phyloP scores from a whole-genome alignment of 2,329 filamentous ascomycete genomes.

The Exophiala bonariae region DNA sequence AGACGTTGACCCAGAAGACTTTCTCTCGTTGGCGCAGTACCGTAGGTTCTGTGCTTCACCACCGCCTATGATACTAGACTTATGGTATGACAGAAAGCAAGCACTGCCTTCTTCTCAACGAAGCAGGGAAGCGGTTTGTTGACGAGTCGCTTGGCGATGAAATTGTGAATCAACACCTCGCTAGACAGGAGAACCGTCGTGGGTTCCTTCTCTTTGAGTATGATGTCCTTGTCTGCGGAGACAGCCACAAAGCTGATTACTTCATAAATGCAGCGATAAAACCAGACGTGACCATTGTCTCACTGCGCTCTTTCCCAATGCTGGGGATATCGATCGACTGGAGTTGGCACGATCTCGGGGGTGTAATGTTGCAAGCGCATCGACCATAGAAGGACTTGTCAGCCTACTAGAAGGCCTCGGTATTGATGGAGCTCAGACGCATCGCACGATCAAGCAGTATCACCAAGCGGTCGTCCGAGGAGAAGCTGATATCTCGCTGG shows the following conservation, averaged over 20 bases:
- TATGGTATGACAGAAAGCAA: conserved; percentile 25
- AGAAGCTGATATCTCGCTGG: conserved; percentile 14
- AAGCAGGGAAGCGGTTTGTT: conserved; percentile 26
- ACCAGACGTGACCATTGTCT: conserved; percentile 62
- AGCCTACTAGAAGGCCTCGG: conserved; percentile 27
- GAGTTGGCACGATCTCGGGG: conserved; percentile 30
- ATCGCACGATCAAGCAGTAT: conserved; percentile 28
- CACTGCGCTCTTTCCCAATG: conserved; percentile 57
- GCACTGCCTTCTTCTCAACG: conserved; percentile 29
- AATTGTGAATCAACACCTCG: conserved; percentile 32
- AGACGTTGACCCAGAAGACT: conserved; percentile 29
- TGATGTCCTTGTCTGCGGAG: background rate
- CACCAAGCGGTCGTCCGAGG: conserved; percentile 19
- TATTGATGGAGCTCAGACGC: conserved; percentile 23
- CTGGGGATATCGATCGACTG: conserved; percentile 31
- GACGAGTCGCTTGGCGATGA: conserved; percentile 32
- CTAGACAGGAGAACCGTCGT: conserved; percentile 30
- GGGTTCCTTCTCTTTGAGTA: conserved; percentile 31
- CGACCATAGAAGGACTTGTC: conserved; percentile 21
- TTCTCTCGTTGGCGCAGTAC: conserved; percentile 30
- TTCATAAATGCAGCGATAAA: conserved; percentile 22
- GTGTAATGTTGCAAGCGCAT: conserved; percentile 29
- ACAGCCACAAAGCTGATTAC: background rate
- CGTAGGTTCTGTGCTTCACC: conserved; percentile 19
- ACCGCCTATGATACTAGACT: background rate